phyloP scores from a whole-genome alignment of 768 basidiomycete genomes.

The Phanerodontia chrysosporium region DNA sequence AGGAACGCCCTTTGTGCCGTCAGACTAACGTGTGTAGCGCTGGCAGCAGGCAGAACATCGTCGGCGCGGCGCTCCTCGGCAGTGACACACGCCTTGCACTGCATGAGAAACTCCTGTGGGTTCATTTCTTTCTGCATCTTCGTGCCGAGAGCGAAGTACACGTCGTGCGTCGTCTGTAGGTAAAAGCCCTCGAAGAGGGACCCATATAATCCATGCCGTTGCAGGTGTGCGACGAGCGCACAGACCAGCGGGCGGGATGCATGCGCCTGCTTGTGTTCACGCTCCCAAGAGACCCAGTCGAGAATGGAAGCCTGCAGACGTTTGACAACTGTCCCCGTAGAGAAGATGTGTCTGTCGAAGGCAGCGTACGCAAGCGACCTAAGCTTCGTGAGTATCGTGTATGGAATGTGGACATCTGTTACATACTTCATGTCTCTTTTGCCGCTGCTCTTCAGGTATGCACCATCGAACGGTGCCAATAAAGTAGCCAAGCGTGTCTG shows the following conservation, averaged over 20 bases:
- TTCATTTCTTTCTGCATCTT: conserved; percentile 31
- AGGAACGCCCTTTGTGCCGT: too few relatives aligned
- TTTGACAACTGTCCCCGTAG: conserved; percentile 37
- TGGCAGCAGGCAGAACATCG: too few relatives aligned
- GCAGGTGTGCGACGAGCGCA: conserved; percentile 53
- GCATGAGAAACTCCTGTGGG: conserved; percentile 51
- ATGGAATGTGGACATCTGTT: too few relatives aligned
- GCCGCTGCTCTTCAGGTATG: not conserved
- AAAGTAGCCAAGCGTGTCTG: conserved; percentile 37
- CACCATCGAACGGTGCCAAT: not conserved
- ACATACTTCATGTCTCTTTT: too few relatives aligned
- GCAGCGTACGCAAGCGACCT: conserved; percentile 51
- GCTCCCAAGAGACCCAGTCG: conserved; percentile 53
- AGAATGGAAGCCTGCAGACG: conserved; percentile 42
- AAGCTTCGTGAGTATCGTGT: not conserved
- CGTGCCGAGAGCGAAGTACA: conserved; percentile 51
- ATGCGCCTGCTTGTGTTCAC: conserved; percentile 34
- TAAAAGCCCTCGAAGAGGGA: conserved; percentile 54
- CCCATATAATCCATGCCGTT: conserved; percentile 52
- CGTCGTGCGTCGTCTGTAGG: conserved; percentile 45
- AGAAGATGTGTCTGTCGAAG: conserved; percentile 50
- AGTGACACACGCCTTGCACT: conserved; percentile 29
- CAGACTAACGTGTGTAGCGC: too few relatives aligned
- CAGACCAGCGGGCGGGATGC: conserved; percentile 38
- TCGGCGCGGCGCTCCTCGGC: too few relatives aligned